These are phyloP conservation scores for Setaria italica DNA, from an alignment of 202 grass and related monocot genomes.

Conservation along the genomic window DNA sequence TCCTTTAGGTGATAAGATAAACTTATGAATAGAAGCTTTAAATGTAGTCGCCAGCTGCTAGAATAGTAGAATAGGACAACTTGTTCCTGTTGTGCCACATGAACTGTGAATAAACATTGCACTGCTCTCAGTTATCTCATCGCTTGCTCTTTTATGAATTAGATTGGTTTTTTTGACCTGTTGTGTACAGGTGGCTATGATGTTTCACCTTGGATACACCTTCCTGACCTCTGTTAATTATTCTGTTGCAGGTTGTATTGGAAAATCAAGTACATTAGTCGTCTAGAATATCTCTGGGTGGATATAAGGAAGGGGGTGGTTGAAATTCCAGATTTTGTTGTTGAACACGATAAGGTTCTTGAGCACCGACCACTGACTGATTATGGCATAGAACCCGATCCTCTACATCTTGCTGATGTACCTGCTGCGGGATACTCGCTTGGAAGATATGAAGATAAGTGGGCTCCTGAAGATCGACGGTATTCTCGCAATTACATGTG, in stretches of 20 bases:
- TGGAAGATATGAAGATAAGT: conserved; percentile 79
- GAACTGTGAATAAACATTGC: conserved; percentile 3
- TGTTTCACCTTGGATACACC: neutral
- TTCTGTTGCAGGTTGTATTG: conserved; percentile 74
- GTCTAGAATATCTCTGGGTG: conserved; percentile 87
- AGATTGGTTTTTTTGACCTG: neutral
- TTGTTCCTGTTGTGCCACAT: neutral
- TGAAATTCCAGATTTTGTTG: conserved; percentile 93
- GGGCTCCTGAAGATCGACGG: conserved; percentile 72
- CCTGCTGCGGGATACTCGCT: conserved; percentile 63
- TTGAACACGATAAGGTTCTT: conserved; percentile 76
- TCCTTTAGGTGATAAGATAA: neutral
- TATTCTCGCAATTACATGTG: conserved; percentile 64
- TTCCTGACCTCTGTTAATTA: conserved; percentile 23
- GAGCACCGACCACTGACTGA: conserved; percentile 96
- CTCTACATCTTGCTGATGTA: conserved; percentile 75
- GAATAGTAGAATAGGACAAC: neutral
- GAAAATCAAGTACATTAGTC: conserved; percentile 97
- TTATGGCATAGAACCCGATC: conserved; percentile 97
- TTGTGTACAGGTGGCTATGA: neutral
- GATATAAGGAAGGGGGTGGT: conserved; percentile 80
- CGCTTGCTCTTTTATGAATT: neutral
- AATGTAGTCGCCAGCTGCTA: neutral
- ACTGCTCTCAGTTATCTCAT: neutral
- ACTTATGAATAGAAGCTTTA: neutral